Base-by-base conservation (phyloP, 2,329 filamentous ascomycete species). In the Hypoxylon sp. region DNA sequence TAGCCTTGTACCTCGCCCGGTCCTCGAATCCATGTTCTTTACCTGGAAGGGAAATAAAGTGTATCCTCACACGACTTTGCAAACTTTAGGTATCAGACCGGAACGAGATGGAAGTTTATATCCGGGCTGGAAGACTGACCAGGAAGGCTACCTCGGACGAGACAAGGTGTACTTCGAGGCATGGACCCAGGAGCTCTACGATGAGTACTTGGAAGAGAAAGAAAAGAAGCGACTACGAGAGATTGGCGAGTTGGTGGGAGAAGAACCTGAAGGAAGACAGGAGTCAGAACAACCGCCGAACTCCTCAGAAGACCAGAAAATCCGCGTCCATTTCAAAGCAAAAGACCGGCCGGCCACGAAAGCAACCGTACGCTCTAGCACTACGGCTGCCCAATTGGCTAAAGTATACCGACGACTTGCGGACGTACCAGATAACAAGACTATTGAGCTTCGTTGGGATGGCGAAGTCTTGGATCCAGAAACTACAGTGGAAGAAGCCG, bases 11-110 rank as follows among this genome's bases (percentile, higher is more conserved):
- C 70, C 79, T 2, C 72, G 78, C 2, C 82, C 86, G 2, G 77
- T 85, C 24, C 79, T 84, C 1, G 80, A 85, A 3, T 81, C 83
- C 0, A 82, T 97, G 17, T 91, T 96, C 73, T 85, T 98, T 61
- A 96, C 93, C 0, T 97, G 93, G 91, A 90, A 90, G 69, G 86
- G 88, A 27, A 88, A 88, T 64, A 88, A 88, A 65, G 80, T 97
- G 2, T 97, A 92, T 76, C 88, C 92, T 70, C 86, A 87, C n/a
- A 93, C 92, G 4, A 94, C 91, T 1, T 90, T 93, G 65, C 84
- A 85, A 58, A 89, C 87, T 52, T 81, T 97, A 6, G 89, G 90
- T 6, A 86, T 96, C 50, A 76, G 80, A 7, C 81, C 83, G 0
- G 78, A 81, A 10, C 74, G 75, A 11, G 79, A 85, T 4, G 84